A percentile compares a stretch with the other conserved stretches of the same genome.
Evolutionary conservation across 768 basidiomycete species (phyloP).

Genomic region (Pulveroboletus sp.): DNA sequence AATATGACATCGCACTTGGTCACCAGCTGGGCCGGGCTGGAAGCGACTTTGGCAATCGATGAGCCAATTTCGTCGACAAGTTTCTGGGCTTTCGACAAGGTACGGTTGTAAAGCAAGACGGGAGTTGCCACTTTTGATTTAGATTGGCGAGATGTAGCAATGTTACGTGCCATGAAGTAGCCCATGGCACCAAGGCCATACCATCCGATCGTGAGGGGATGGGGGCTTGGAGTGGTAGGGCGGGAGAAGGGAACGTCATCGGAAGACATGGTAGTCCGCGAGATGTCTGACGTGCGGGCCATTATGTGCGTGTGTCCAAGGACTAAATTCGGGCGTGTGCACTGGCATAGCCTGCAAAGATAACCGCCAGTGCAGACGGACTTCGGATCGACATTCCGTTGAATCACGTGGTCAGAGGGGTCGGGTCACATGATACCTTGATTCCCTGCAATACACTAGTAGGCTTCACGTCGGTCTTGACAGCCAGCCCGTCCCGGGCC

Average conservation of each 20-base stretch:
- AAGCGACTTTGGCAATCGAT: constrained; percentile 51
- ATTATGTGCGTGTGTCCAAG: too few species aligned
- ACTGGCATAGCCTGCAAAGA: too few species aligned
- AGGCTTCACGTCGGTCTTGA: neutral
- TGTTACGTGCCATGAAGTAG: constrained; percentile 71
- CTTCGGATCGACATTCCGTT: too few species aligned
- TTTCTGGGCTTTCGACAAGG: constrained; percentile 53
- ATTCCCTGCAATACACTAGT: neutral
- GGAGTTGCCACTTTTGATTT: constrained; percentile 44
- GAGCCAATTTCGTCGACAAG: constrained; percentile 55
- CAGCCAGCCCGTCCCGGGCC: neutral
- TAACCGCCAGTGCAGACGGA: too few species aligned
- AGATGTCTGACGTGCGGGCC: constrained; percentile 3
- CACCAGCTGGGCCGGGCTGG: constrained; percentile 55
- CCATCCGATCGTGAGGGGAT: constrained; percentile 41
- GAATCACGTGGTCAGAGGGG: constrained; percentile 3
- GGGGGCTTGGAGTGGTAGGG: constrained; percentile 47
- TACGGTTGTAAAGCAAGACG: constrained; percentile 76
- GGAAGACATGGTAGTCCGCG: constrained; percentile 8
- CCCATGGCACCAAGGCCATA: constrained; percentile 65
- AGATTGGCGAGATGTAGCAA: constrained; percentile 51
- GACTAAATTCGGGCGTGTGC: neutral
- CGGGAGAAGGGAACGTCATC: constrained; percentile 51
- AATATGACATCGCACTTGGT: constrained; percentile 70
- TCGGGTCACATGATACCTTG: constrained; percentile 14